Base-by-base conservation (phyloP, 192 early-diverging fungal genomes). In the Thoreauomyces humboldtii region DNA sequence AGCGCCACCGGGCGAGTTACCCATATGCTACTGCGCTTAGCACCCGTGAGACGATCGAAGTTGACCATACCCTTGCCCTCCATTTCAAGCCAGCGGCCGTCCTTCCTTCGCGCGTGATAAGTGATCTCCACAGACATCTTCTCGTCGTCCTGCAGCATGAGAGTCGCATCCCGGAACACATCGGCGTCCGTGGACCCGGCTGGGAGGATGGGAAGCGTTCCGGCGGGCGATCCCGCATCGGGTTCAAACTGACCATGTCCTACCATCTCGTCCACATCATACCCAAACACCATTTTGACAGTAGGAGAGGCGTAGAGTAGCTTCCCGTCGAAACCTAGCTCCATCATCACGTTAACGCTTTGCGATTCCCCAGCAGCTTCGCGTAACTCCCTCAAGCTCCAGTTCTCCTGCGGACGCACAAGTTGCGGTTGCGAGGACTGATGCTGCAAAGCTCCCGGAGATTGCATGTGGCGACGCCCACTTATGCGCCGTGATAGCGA, bases 41-140 rank as follows among this genome's bases (percentile, higher is more conserved):
- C 70, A 17, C 77, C 76, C n/a, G 84, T 84, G 0, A 75, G 74
- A 28, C 87, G 73, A 68, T 93, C 86, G 47, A 88, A 85, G 65
- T 87, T 86, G 12, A 92, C 59, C 87, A 93, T 91, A 17, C 91
- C 91, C 58, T 92, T 88, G n/a, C 87, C 90, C 70, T 90, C 85
- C 79, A 93, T 89, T 37, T 87, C 81, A 42, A 91, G 61, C 68
- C 72, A 80, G 41, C 59, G 67, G 27, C 79, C 82, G 74, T 78
- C 82, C 56, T 58, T 74, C 61, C 71, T 76, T 54, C 51, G 64
- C 32, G 74, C 78, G 46, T 72, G 71, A 60, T 88, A 92, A 0
- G 67, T 76, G 3, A 93, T 74, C 53, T 92, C 90, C 22, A 90
- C 67, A 0, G 89, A 86, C 15, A 76, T 73, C 5, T 75, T 75